phyloP scores from a whole-genome alignment of 257 asterid species.

The Verbascum thapsus region DNA sequence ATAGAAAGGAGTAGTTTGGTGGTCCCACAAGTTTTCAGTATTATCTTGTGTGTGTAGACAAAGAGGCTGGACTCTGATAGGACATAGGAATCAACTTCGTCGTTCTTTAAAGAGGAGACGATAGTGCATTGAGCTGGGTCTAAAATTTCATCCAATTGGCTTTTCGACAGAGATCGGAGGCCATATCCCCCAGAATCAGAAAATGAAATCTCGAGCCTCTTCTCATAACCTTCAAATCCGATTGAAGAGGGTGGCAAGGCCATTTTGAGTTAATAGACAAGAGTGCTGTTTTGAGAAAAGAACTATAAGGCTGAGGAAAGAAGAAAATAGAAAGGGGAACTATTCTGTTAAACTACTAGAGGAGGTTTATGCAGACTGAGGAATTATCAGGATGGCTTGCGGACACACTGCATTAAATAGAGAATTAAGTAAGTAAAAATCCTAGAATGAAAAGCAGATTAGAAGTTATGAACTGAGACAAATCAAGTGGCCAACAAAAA shows the following conservation, averaged over 20 bases:
- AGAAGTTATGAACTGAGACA: not conserved
- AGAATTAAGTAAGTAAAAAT: not conserved
- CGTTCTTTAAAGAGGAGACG: no score
- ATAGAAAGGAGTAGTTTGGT: conserved; percentile 42
- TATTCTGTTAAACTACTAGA: conserved; percentile 16
- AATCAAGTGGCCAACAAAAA: not conserved
- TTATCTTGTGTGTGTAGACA: conserved; percentile 34
- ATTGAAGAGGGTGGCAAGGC: no score
- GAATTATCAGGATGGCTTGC: conserved; percentile 45
- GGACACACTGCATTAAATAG: conserved; percentile 36
- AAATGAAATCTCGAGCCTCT: no score
- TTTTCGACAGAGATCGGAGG: no score
- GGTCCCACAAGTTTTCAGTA: conserved; percentile 33
- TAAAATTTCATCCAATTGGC: no score
- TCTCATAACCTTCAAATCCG: no score
- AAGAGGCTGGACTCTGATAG: conserved; percentile 34
- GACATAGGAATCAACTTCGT: no score
- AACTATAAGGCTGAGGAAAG: conserved; percentile 22
- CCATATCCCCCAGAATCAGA: no score
- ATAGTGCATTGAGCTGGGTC: no score
- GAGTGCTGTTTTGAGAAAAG: no score
- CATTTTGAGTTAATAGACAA: no score
- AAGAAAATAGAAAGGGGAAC: conserved; percentile 2
- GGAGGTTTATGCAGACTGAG: conserved; percentile 1
- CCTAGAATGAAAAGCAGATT: not conserved